Base-by-base conservation (phyloP, 768 basidiomycete genomes). In the Tylopilus plumbeoviolaceoides region DNA sequence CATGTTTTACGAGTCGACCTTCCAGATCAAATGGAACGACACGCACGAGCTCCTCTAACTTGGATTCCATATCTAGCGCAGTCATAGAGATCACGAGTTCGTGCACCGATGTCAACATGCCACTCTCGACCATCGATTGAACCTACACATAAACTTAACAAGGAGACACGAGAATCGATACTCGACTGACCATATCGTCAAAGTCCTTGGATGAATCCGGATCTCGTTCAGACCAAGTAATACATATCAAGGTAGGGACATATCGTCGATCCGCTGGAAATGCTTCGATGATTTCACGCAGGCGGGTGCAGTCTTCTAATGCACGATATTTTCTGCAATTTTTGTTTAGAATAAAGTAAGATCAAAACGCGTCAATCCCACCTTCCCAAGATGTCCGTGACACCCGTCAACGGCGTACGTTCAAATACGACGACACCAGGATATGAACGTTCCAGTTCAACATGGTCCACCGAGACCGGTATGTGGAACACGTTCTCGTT, bases 391-490 rank as follows among this genome's bases (percentile, higher is more conserved):
- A 85, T 80, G 63, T 90, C 87, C 23, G 72, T 58, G 1, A 83
- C 68, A n/a, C 75, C 81, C 42, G 79, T 80, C 41, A 86, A 50
- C 0, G 89, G 84, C 1, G 85, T 85, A 44, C 83, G 81, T 63
- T 91, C 89, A 50, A 91, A 87, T n/a, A 89, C 68, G 52, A 90
- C 76, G 21, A 89, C 54, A 0, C 87, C 88, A 18, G 89, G 88
- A 35, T 74, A 81, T 11, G 30, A 56, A 18, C 7, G 42, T 3
- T 20, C 42, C 40, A 35, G 18, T 7, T 74, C 72, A 7, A n/a
- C 35, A 30, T 40, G 44, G 11, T 48, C 44, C n/a, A 45, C 43
- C 7, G 62, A 50, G 30, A 63, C 8, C 0, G 85, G 83, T 44
- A 89, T 83, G 15, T 82, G 77, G 63, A 87, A 87, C 5, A 85